These are phyloP conservation scores for Globisporangium solare DNA, from an alignment of 352 stramenopile genomes.

Conservation along the genomic window DNA sequence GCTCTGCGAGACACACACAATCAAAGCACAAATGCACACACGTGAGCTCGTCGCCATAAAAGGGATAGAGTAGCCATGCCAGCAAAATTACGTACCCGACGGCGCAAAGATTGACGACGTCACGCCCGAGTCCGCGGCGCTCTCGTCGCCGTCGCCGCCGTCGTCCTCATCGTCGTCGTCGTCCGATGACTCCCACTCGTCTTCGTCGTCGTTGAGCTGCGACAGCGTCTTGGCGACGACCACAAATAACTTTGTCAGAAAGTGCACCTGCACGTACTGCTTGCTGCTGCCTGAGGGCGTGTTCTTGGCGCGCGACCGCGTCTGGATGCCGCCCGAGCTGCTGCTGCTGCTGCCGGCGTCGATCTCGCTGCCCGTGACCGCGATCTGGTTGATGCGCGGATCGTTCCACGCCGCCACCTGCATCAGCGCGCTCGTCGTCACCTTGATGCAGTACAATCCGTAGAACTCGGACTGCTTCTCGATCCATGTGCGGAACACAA, in stretches of 20 bases:
- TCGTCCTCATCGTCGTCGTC: slow-evolving; percentile 53
- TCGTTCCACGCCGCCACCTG: slow-evolving; percentile 78
- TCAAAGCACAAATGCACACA: background rate
- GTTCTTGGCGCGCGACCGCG: slow-evolving; percentile 50
- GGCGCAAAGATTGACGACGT: slow-evolving; percentile 55
- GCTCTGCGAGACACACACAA: slow-evolving; percentile 26
- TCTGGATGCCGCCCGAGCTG: slow-evolving; percentile 31
- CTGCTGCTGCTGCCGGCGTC: slow-evolving; percentile 16
- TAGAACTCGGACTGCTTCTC: slow-evolving; percentile 85
- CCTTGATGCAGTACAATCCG: slow-evolving; percentile 79
- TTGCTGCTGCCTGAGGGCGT: slow-evolving; percentile 19
- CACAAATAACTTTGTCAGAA: slow-evolving; percentile 73
- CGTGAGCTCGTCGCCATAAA: background rate
- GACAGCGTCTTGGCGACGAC: slow-evolving; percentile 68
- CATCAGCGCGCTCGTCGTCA: slow-evolving; percentile 71
- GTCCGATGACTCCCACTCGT: slow-evolving; percentile 72
- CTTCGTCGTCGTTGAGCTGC: slow-evolving; percentile 68
- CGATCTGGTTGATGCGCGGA: slow-evolving; percentile 55
- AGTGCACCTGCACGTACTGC: slow-evolving; percentile 62
- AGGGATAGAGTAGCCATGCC: background rate
- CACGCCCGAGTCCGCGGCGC: no score
- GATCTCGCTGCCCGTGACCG: slow-evolving; percentile 50
- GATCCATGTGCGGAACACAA: slow-evolving; percentile 81
- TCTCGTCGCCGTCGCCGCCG: slow-evolving; percentile 14
- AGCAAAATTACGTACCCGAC: slow-evolving; percentile 33